These are phyloP conservation scores for Colletotrichum magnum DNA, from an alignment of 2,329 filamentous ascomycete genomes.

Conservation along the genomic window DNA sequence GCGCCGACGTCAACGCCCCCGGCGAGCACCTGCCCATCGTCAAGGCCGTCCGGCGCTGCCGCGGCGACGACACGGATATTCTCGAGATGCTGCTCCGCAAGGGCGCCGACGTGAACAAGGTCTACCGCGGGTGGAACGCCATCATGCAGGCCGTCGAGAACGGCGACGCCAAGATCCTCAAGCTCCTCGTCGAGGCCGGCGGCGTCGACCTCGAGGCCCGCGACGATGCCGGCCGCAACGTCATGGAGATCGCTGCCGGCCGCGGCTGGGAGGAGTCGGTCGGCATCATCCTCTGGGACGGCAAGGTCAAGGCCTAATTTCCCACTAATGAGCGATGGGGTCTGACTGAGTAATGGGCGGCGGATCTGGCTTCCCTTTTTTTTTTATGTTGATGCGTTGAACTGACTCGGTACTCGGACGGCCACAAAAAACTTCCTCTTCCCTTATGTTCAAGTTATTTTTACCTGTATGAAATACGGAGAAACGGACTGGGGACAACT, in stretches of 20 bases:
- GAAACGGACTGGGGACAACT: conserved; percentile 11
- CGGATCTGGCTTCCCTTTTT: neutral
- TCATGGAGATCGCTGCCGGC: conserved; percentile 70
- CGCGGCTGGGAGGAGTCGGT: conserved; percentile 72
- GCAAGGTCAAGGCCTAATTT: conserved; percentile 28
- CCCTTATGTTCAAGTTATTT: neutral
- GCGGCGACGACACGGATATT: conserved; percentile 69
- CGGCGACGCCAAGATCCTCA: conserved; percentile 69
- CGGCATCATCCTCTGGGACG: conserved; percentile 54
- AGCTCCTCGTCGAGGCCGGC: conserved; percentile 63
- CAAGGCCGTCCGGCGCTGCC: conserved; percentile 74
- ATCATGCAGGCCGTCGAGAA: conserved; percentile 77
- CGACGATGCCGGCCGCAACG: conserved; percentile 68
- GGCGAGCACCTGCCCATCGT: conserved; percentile 80
- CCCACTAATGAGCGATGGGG: neutral
- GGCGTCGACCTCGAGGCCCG: conserved; percentile 65
- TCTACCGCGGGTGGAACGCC: conserved; percentile 77
- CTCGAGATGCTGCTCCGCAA: conserved; percentile 73
- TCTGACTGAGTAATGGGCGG: neutral
- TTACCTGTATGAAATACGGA: conserved; percentile 17
- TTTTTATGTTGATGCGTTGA: neutral
- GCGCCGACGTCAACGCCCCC: conserved; percentile 75
- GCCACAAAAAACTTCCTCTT: conserved; percentile 1
- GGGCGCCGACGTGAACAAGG: conserved; percentile 77
- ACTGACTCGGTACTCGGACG: neutral